A percentile compares a stretch with the other conserved stretches of the same genome.
Evolutionary conservation across 1,139 yeast genomes (phyloP).

Genomic region (Taphrina deformans): DNA sequence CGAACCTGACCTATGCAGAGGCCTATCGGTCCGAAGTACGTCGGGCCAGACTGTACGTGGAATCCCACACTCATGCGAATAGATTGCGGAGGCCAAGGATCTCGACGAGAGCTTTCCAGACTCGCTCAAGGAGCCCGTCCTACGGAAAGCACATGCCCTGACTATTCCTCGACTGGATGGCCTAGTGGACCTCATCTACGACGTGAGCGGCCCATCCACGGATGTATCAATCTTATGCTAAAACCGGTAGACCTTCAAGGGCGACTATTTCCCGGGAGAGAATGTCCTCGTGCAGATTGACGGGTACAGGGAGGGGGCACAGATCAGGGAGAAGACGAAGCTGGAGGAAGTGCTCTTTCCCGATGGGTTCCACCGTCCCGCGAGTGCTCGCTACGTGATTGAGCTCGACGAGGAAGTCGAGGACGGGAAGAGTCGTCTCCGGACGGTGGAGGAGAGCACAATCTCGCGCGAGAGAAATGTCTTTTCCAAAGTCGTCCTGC

Average conservation of each 20-base stretch:
- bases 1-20: constrained; percentile 85
- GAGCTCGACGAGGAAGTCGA: constrained; percentile 52
- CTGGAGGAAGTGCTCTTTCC: constrained; percentile 48
- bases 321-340: constrained; percentile 58
- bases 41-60: not conserved
- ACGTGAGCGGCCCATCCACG: constrained; percentile 40
- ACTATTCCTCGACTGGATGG: constrained; percentile 80
- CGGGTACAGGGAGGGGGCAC: constrained; percentile 50
- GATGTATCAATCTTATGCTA: too few species aligned
- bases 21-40: constrained; percentile 70
- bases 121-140: constrained; percentile 84
- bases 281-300: constrained; percentile 61
- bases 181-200: constrained; percentile 44
- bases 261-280: constrained; percentile 91
- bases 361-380: constrained; percentile 56
- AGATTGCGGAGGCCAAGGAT: constrained; percentile 44
- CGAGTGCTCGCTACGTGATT: constrained; percentile 70
- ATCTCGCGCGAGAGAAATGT: constrained; percentile 79
- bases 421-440: constrained; percentile 53
- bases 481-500: constrained; percentile 85
- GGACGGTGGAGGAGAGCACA: constrained; percentile 65
- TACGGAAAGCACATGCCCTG: constrained; percentile 79
- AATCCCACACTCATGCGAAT: not conserved
- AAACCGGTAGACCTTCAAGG: constrained; percentile 62
- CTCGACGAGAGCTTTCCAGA: constrained; percentile 87